Conservation (phyloP, 2,329 filamentous ascomycete genomes). For the Trematosphaeria pertusa region DNA sequence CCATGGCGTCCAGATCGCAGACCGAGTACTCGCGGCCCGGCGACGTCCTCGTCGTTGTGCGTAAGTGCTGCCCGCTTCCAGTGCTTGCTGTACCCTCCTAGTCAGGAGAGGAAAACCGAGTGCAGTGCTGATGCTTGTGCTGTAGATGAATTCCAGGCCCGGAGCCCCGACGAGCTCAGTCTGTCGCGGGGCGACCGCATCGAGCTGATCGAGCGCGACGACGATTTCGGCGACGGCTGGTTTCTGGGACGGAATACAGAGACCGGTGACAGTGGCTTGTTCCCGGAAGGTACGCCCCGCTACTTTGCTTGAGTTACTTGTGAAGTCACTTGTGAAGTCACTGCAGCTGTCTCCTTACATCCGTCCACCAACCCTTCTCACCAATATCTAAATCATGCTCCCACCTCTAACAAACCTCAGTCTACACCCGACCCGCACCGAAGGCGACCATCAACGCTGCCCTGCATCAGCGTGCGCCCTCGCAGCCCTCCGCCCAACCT, state of each 20-base stretch:
- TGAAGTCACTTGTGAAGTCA: slow-evolving; percentile 14
- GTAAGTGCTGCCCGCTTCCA: slow-evolving; percentile 58
- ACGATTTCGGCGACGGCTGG: slow-evolving; percentile 90
- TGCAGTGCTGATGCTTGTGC: slow-evolving; percentile 13
- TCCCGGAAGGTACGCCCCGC: slow-evolving; percentile 75
- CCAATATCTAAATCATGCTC: no score
- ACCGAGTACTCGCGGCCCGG: slow-evolving; percentile 64
- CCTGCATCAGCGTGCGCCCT: slow-evolving; percentile 38
- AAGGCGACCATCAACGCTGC: slow-evolving; percentile 48
- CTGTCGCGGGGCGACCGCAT: slow-evolving; percentile 84
- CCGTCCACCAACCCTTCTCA: no score
- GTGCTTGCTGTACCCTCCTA: slow-evolving; percentile 1
- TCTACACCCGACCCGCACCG: slow-evolving; percentile 68
- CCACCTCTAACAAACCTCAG: slow-evolving; percentile 48
- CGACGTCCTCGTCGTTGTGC: slow-evolving; percentile 73
- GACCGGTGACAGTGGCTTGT: slow-evolving; percentile 78
- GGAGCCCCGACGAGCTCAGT: slow-evolving; percentile 91
- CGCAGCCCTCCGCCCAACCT: slow-evolving; percentile 28
- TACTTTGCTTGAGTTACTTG: neutral
- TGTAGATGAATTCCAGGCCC: slow-evolving; percentile 87
- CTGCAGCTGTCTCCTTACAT: no score
- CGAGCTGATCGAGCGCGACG: slow-evolving; percentile 82
- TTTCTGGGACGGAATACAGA: slow-evolving; percentile 77
- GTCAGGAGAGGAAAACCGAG: neutral
- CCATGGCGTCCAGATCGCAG: slow-evolving; percentile 44